These are phyloP conservation scores for Iberis pinnata DNA, from an alignment of 345 rosid species.

Conservation along the genomic window DNA sequence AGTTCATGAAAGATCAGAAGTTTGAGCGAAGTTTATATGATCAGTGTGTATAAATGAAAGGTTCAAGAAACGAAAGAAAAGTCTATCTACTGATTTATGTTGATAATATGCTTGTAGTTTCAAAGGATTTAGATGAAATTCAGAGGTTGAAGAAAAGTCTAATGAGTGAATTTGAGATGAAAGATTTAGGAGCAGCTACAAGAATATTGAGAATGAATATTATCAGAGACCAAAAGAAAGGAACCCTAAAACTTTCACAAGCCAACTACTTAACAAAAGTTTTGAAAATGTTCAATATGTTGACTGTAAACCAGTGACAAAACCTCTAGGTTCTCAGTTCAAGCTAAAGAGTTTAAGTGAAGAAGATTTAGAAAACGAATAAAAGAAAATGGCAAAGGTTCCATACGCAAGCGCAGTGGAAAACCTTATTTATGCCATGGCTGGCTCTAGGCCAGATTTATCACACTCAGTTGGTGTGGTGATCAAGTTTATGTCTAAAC, in stretches of 20 bases:
- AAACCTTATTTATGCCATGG: background rate
- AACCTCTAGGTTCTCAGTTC: background rate
- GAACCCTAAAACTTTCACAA: background rate
- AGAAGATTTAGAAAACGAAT: background rate
- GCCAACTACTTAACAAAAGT: background rate
- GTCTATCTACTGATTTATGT: background rate
- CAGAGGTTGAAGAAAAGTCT: background rate
- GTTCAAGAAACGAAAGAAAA: background rate
- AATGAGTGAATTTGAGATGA: background rate
- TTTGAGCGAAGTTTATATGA: background rate
- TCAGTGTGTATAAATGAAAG: background rate
- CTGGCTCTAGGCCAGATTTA: background rate
- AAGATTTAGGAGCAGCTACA: background rate
- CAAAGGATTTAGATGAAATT: background rate
- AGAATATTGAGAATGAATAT: background rate
- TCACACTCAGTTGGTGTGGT: background rate
- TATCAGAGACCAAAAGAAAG: background rate
- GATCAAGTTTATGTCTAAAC: background rate
- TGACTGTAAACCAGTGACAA: background rate
- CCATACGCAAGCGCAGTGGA: background rate
- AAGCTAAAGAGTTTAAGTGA: background rate
- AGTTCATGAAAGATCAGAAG: background rate
- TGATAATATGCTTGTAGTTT: background rate
- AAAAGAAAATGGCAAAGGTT: background rate
- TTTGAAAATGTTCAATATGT: background rate